phyloP scores from a whole-genome alignment of 164 flowering plant species.

The Nelumbo lutea region DNA sequence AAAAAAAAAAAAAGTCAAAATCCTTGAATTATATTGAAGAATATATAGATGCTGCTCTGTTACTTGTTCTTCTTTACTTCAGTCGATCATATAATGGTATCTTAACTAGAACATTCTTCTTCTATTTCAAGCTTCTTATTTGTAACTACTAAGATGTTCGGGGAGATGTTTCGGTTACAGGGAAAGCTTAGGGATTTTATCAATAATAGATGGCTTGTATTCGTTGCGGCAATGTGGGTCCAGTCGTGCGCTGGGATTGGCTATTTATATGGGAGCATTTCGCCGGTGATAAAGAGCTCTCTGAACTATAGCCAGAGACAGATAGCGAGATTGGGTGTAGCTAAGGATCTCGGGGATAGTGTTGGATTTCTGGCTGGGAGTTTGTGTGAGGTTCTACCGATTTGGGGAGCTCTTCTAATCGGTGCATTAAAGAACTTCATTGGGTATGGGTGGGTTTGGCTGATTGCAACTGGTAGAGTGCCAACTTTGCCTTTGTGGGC shows the following conservation, averaged over 20 bases:
- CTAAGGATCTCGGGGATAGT: conserved; percentile 50
- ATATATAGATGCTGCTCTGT: too few species aligned
- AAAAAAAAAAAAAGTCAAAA: too few species aligned
- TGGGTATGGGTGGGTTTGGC: conserved; percentile 59
- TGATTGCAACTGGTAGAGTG: conserved; percentile 24
- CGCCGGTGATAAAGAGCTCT: conserved; percentile 46
- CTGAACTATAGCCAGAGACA: conserved; percentile 50
- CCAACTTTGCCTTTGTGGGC: conserved; percentile 47
- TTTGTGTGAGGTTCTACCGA: conserved; percentile 40
- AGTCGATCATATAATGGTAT: too few species aligned
- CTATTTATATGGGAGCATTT: conserved; percentile 50
- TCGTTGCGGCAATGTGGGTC: conserved; percentile 56
- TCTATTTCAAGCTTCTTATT: background rate
- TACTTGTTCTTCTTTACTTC: too few species aligned
- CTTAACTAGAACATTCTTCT: too few species aligned
- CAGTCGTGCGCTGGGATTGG: conserved; percentile 47
- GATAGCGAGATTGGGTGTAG: conserved; percentile 45
- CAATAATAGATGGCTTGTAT: conserved; percentile 51
- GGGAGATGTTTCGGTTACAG: background rate
- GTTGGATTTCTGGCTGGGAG: conserved; percentile 44
- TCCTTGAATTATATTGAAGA: too few species aligned
- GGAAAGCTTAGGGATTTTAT: conserved; percentile 16
- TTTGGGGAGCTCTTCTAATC: conserved; percentile 36
- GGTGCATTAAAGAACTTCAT: conserved; percentile 42
- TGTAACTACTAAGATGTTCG: background rate